Percentiles rank a stretch among this genome's conserved stretches.
Conservation (phyloP, 129 eudicot genomes). For the Lonicera japonica region DNA sequence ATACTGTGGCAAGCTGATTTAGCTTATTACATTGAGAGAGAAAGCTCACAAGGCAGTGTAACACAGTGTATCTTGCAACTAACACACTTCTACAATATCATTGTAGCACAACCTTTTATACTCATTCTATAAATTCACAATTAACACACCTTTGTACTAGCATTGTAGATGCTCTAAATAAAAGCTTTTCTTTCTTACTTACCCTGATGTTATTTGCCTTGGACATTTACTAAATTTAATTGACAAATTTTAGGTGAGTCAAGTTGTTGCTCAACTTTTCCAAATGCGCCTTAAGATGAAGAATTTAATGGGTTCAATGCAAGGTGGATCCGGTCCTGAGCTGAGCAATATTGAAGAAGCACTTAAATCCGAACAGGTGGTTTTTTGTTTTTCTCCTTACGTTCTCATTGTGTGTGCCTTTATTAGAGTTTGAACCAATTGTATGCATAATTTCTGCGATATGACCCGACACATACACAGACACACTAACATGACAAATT, state of each 20-base stretch:
- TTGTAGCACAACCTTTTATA: too few relatives aligned
- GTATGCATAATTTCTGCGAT: background rate
- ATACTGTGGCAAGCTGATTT: background rate
- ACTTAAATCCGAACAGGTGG: constrained; percentile 72
- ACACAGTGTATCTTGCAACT: too few relatives aligned
- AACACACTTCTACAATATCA: too few relatives aligned
- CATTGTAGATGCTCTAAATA: too few relatives aligned
- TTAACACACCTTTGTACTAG: too few relatives aligned
- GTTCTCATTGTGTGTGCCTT: too few relatives aligned
- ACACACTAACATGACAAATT: background rate
- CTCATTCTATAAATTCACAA: too few relatives aligned
- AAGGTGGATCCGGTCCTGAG: constrained; percentile 92
- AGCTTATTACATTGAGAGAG: too few relatives aligned
- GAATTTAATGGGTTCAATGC: constrained; percentile 85
- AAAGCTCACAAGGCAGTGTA: too few relatives aligned
- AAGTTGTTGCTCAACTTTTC: constrained; percentile 87
- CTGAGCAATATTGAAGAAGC: constrained; percentile 83
- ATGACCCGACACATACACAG: too few relatives aligned
- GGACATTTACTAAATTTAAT: background rate
- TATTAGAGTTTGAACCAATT: background rate
- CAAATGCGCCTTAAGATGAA: constrained; percentile 97
- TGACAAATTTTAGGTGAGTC: constrained; percentile 61
- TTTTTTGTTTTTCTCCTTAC: background rate
- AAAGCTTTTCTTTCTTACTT: too few relatives aligned
- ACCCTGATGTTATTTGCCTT: too few relatives aligned